Base-by-base conservation (phyloP, 2,329 filamentous ascomycete species). In the Ilyonectria robusta region DNA sequence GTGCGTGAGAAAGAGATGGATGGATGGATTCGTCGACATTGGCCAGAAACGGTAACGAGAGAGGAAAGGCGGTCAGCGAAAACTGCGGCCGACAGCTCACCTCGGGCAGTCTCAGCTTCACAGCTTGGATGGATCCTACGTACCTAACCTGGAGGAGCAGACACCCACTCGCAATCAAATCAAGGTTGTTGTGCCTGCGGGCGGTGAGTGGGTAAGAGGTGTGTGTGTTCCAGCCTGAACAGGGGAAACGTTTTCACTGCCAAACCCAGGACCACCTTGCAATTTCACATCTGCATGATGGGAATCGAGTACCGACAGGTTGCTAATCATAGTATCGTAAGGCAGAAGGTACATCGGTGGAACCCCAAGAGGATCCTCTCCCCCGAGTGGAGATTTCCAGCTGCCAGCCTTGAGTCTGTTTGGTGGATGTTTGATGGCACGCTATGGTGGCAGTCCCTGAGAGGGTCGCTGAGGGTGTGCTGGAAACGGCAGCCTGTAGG, bases 41-140 rank as follows among this genome's bases (percentile, higher is more conserved):
- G 59, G 47, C 62, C 37, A 44, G 60, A 63, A 63, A 62, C 59
- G 72, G 65, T 71, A 67, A 66, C 69, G 37, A 64, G 66, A 65
- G 46, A 67, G 59, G 69, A 75, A 75, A 75, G 62, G 72, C 72
- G 72, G 72, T 75, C 72, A 74, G 48, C 23, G 31, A 62, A 64
- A 54, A 54, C 35, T 54, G 37, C 42, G 57, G 53, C 66, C 42
- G 61, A 47, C 58, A 59, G 53, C 42, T 56, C 44, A 42, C 21
- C 33, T 56, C 33, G 46, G 40, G 21, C 31, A 46, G 50, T 19
- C 7, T 54, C 40, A 48, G 50, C 50, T 31, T 56, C 26, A 29
- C 15, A 31, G 19, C 26, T 35, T 37, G 9, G 26, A 54, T 46
- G 23, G 15, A 48, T 48, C n/a, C 15, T 23, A 54, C 40, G 50